These are phyloP conservation scores for Quercus berberidifolia DNA, from an alignment of 306 rosid genomes.

Conservation along the genomic window DNA sequence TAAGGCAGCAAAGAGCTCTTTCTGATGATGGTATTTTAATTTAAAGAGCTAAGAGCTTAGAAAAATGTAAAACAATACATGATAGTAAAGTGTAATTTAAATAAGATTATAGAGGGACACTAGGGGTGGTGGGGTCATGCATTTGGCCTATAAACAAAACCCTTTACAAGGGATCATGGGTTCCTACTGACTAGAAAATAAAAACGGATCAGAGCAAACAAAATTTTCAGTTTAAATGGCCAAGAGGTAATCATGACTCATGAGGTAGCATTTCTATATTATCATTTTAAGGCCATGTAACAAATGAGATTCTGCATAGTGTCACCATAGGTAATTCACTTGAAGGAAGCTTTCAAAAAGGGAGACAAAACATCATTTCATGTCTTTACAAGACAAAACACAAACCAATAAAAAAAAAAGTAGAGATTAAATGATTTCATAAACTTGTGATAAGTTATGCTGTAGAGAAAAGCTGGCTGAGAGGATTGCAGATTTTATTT, in stretches of 20 bases:
- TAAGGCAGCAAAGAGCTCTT: neutral
- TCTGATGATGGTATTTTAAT: neutral
- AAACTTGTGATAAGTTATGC: too few species aligned
- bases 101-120: neutral
- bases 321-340: too few species aligned
- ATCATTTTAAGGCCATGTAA: neutral
- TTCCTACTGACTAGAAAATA: too few species aligned
- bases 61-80: neutral
- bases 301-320: neutral
- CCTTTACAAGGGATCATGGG: neutral
- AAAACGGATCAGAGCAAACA: neutral
- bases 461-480: too few species aligned
- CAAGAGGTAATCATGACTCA: neutral
- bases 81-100: neutral
- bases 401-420: too few species aligned
- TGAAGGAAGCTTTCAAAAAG: too few species aligned
- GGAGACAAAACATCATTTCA: too few species aligned
- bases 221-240: neutral
- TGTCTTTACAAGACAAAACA: too few species aligned
- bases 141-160: neutral
- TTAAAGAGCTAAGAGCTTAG: neutral
- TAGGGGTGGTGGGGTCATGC: neutral
- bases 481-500: too few species aligned
- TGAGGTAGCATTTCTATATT: neutral
- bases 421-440: too few species aligned